A percentile compares a stretch with the other conserved stretches of the same genome.
phyloP scores from a whole-genome alignment of 306 rosid genomes.

The Prunus padus region DNA sequence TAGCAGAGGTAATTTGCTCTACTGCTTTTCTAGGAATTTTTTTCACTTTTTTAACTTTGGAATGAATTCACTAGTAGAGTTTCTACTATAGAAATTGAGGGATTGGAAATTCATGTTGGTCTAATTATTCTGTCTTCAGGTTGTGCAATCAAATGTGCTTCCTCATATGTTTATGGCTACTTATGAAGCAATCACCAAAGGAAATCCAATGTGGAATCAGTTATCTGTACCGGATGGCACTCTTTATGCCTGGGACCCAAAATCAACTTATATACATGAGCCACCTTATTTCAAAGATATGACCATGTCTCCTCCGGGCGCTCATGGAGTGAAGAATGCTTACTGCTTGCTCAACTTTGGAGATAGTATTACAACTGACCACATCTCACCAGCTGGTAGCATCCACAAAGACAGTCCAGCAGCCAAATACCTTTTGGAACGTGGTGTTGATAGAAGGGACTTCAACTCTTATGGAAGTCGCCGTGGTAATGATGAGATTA shows the following conservation, averaged over 20 bases:
- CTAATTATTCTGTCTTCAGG: slow-evolving; percentile 50
- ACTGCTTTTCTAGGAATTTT: slow-evolving; percentile 22
- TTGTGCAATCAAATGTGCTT: slow-evolving; percentile 87
- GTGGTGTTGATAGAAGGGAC: slow-evolving; percentile 87
- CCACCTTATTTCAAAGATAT: slow-evolving; percentile 86
- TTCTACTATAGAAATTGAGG: not conserved
- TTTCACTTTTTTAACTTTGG: not conserved
- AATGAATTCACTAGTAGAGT: not conserved
- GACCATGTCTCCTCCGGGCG: slow-evolving; percentile 96
- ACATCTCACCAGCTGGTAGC: slow-evolving; percentile 99
- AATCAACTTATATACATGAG: slow-evolving; percentile 85
- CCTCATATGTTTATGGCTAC: slow-evolving; percentile 93
- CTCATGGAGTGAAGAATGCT: slow-evolving; percentile 77
- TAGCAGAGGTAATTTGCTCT: slow-evolving; percentile 57
- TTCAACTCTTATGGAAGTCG: slow-evolving; percentile 98
- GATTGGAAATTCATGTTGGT: slow-evolving; percentile 9
- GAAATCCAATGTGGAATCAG: slow-evolving; percentile 90
- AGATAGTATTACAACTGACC: slow-evolving; percentile 96
- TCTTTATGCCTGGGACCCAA: slow-evolving; percentile 85
- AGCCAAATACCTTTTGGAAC: slow-evolving; percentile 83
- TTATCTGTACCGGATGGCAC: slow-evolving; percentile 82
- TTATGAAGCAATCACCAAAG: slow-evolving; percentile 85
- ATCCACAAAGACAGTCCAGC: slow-evolving; percentile 95
- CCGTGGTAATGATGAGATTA: slow-evolving; percentile 91
- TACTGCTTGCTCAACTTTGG: slow-evolving; percentile 95